Evolutionary conservation across 768 basidiomycete genomes (phyloP).

Genomic region (Boletus rubroflammeus): DNA sequence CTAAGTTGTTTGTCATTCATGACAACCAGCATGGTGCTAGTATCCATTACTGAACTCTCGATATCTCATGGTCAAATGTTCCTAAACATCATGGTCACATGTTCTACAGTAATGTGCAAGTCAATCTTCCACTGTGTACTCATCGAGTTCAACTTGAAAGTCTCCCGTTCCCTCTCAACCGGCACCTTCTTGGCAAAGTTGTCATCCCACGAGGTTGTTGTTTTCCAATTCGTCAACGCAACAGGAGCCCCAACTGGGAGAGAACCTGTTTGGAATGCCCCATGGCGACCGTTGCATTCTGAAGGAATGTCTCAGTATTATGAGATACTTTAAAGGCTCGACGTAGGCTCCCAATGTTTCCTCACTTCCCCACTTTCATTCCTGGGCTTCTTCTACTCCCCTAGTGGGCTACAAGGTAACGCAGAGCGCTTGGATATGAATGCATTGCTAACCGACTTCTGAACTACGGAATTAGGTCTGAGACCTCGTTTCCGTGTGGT

Average conservation of each 20-base stretch:
- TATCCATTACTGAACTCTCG: background rate
- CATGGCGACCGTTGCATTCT: conserved; percentile 14
- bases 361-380: background rate
- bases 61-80: background rate
- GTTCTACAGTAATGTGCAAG: background rate
- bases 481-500: conserved; percentile 21
- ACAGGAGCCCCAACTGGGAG: background rate
- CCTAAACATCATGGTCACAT: background rate
- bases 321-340: conserved; percentile 14
- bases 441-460: background rate
- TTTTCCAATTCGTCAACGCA: background rate
- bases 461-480: conserved; percentile 14
- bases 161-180: background rate
- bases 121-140: background rate
- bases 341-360: background rate
- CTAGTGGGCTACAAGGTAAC: conserved; percentile 14
- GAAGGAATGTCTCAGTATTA: background rate
- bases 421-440: background rate
- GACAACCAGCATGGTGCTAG: background rate
- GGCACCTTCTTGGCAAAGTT: background rate
- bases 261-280: background rate
- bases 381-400: background rate
- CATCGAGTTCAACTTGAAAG: background rate
- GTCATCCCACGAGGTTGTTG: background rate
- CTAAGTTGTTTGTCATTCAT: background rate